Conservation (phyloP, 2,329 filamentous ascomycete genomes). For the Colletotrichum chlorophyti region DNA sequence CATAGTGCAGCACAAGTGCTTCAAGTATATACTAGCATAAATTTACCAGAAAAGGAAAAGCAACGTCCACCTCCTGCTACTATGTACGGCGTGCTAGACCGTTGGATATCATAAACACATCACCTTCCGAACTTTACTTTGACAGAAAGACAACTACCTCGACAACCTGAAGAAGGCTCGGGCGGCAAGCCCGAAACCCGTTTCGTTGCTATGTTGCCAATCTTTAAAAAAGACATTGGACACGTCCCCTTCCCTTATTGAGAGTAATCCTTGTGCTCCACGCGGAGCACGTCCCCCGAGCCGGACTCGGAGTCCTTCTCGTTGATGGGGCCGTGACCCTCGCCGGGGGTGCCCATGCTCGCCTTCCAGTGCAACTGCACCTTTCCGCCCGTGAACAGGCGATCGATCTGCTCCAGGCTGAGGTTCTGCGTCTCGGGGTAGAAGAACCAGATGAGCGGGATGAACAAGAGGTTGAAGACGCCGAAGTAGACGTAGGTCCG, state of each 20-base stretch:
- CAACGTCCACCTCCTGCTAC: not conserved
- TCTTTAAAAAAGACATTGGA: not conserved
- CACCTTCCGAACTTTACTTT: not conserved
- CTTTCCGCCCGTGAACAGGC: constrained; percentile 42
- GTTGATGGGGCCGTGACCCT: constrained; percentile 7
- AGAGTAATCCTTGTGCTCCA: constrained; percentile 16
- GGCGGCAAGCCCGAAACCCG: no score
- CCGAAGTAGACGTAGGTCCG: constrained; percentile 46
- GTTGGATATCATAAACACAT: not conserved
- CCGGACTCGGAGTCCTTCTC: constrained; percentile 24
- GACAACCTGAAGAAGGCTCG: not conserved
- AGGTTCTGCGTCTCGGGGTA: constrained; percentile 56
- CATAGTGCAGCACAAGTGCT: no score
- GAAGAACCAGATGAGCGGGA: constrained; percentile 54
- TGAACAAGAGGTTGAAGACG: constrained; percentile 44
- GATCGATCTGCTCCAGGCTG: constrained; percentile 57
- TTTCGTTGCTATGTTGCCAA: no score
- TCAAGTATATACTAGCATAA: no score
- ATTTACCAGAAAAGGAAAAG: not conserved
- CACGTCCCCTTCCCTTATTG: not conserved
- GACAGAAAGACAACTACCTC: not conserved
- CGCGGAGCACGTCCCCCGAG: constrained; percentile 20
- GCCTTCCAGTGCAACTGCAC: constrained; percentile 39
- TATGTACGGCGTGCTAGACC: not conserved
- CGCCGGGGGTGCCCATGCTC: constrained; percentile 40